Evolutionary conservation across 2,329 filamentous ascomycete species (phyloP).

Genomic region (Aspergillus candidus): DNA sequence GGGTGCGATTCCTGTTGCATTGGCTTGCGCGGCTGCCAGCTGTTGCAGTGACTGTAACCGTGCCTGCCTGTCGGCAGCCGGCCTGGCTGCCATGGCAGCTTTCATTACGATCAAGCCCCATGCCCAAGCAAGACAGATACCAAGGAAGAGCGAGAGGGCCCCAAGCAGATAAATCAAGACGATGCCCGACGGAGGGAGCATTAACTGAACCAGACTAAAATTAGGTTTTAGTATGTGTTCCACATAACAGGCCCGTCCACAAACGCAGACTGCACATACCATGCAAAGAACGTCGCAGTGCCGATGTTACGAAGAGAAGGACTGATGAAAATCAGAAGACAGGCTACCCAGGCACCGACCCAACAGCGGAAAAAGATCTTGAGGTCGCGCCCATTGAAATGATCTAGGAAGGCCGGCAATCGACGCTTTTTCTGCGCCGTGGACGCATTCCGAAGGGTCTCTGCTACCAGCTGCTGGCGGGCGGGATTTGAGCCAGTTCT

Average conservation of each 20-base stretch:
- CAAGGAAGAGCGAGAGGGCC: constrained; percentile 39
- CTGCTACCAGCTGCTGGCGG: too few species aligned
- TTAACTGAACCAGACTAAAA: constrained; percentile 35
- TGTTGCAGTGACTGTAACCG: constrained; percentile 31
- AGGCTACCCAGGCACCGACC: constrained; percentile 42
- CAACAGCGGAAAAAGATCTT: constrained; percentile 45
- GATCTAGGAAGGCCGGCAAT: constrained; percentile 31
- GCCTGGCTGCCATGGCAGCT: constrained; percentile 41
- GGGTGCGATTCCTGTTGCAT: constrained; percentile 23
- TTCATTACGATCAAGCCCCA: constrained; percentile 49
- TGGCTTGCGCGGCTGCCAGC: constrained; percentile 27
- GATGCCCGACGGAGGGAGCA: constrained; percentile 43
- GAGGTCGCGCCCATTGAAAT: constrained; percentile 45
- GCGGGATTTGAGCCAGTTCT: too few species aligned
- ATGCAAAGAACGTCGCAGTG: constrained; percentile 43
- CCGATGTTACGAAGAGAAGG: constrained; percentile 40
- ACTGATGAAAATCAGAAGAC: constrained; percentile 44
- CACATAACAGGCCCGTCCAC: too few species aligned
- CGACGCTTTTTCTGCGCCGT: constrained; percentile 3
- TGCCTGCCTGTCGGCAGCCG: constrained; percentile 34
- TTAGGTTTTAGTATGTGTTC: too few species aligned
- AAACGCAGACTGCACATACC: constrained; percentile 29
- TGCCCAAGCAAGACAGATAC: constrained; percentile 45
- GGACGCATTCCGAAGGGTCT: too few species aligned
- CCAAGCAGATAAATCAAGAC: constrained; percentile 43